These are phyloP conservation scores for Trametes polyzona DNA, from an alignment of 1,284 basidiomycete species.

Conservation along the genomic window DNA sequence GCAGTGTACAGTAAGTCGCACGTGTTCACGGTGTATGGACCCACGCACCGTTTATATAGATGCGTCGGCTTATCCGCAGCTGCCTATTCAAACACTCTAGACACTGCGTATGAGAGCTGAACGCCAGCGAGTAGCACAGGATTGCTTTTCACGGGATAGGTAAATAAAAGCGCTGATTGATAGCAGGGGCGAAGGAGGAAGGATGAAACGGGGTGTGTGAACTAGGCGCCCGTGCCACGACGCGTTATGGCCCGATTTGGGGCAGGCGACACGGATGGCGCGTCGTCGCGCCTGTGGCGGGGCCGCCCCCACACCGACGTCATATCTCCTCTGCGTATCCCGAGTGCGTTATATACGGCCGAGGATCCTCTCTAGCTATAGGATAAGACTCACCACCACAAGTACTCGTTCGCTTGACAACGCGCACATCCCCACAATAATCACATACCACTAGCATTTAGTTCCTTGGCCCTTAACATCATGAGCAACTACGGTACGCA, in stretches of 20 bases:
- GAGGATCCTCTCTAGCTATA: too few relatives aligned
- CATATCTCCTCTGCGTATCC: not conserved
- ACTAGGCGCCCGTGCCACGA: not conserved
- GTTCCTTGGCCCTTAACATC: not conserved
- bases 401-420: not conserved
- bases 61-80: too few relatives aligned
- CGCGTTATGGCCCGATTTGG: not conserved
- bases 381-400: not conserved
- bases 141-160: too few relatives aligned
- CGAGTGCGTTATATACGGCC: not conserved
- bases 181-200: too few relatives aligned
- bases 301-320: conserved; percentile 9
- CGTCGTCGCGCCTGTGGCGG: conserved; percentile 7
- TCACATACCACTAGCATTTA: not conserved
- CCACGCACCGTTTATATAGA: too few relatives aligned
- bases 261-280: not conserved
- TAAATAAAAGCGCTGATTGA: too few relatives aligned
- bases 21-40: too few relatives aligned
- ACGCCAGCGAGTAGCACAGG: too few relatives aligned
- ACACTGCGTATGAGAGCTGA: too few relatives aligned
- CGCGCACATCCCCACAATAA: not conserved
- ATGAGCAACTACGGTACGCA: conserved; percentile 12
- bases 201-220: too few relatives aligned
- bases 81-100: too few relatives aligned
- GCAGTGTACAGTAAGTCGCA: too few relatives aligned